Evolutionary conservation across 2,329 filamentous ascomycete species (phyloP).

Genomic region (Alternaria arborescens): DNA sequence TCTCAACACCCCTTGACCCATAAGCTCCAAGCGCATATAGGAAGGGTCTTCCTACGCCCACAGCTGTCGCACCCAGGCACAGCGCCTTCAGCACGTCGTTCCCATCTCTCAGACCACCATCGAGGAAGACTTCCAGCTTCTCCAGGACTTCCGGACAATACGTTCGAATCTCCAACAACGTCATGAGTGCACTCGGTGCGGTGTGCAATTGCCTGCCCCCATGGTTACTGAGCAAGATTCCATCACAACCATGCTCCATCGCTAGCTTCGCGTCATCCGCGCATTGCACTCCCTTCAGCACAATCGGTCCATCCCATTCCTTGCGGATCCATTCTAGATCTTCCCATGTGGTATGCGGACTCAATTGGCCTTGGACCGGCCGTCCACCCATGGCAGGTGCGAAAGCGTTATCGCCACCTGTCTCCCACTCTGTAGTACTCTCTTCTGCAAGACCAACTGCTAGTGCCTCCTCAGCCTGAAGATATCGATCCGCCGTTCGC

Average conservation of each 20-base stretch:
- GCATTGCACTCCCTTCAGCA: slow-evolving; percentile 57
- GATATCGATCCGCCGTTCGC: slow-evolving; percentile 44
- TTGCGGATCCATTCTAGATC: slow-evolving; percentile 57
- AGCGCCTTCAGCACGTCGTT: slow-evolving; percentile 52
- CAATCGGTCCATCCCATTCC: slow-evolving; percentile 53
- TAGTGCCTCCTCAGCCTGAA: slow-evolving; percentile 59
- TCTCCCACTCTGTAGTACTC: slow-evolving; percentile 61
- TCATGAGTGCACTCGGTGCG: slow-evolving; percentile 48
- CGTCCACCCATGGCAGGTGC: slow-evolving; percentile 64
- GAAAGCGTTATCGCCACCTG: slow-evolving; percentile 64
- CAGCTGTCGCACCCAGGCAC: slow-evolving; percentile 51
- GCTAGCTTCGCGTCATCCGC: slow-evolving; percentile 58
- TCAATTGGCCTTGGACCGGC: slow-evolving; percentile 39
- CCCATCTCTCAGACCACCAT: slow-evolving; percentile 50
- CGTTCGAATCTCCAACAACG: slow-evolving; percentile 49
- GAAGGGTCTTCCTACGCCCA: slow-evolving; percentile 50
- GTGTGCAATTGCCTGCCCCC: slow-evolving; percentile 63
- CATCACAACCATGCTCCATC: slow-evolving; percentile 55
- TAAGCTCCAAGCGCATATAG: slow-evolving; percentile 52
- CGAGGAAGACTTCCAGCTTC: slow-evolving; percentile 49
- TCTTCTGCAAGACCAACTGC: slow-evolving; percentile 61
- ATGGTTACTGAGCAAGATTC: slow-evolving; percentile 62
- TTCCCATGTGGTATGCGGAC: slow-evolving; percentile 59
- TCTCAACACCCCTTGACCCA: slow-evolving; percentile 47
- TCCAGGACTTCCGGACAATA: slow-evolving; percentile 49